These are phyloP conservation scores for Cytospora chrysosperma DNA, from an alignment of 2,329 filamentous ascomycete genomes.

Conservation along the genomic window DNA sequence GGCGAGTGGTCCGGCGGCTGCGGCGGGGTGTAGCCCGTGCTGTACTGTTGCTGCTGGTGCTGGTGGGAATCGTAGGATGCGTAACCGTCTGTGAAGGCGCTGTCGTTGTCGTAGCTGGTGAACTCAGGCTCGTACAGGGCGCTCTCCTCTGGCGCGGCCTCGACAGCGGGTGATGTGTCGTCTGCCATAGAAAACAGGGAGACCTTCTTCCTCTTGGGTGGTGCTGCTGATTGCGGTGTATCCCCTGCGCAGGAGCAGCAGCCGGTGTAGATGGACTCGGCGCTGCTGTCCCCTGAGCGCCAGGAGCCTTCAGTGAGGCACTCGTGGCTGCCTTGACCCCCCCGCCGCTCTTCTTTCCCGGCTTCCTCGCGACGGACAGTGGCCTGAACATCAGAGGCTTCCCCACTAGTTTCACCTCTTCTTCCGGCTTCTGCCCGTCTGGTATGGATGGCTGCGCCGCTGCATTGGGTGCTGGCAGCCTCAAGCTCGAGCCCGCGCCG, in stretches of 20 bases:
- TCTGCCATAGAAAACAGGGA: constrained; percentile 69
- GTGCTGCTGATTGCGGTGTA: constrained; percentile 23
- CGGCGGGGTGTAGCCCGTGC: constrained; percentile 21
- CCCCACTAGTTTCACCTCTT: constrained; percentile 67
- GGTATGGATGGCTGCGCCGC: constrained; percentile 48
- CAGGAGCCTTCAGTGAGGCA: constrained; percentile 8
- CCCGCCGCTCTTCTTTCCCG: constrained; percentile 60
- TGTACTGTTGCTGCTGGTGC: constrained; percentile 7
- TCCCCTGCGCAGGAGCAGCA: constrained; percentile 15
- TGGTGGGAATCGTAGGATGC: constrained; percentile 32
- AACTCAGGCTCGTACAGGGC: constrained; percentile 38
- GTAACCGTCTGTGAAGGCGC: constrained; percentile 35
- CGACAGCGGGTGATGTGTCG: constrained; percentile 31
- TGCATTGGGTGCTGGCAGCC: constrained; percentile 41
- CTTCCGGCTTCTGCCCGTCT: constrained; percentile 56
- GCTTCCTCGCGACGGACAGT: constrained; percentile 76
- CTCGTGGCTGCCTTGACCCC: constrained; percentile 23
- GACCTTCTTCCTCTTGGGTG: constrained; percentile 54
- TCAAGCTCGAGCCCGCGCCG: constrained; percentile 29
- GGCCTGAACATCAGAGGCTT: constrained; percentile 88
- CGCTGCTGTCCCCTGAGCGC: constrained; percentile 21
- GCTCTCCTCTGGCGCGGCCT: constrained; percentile 25
- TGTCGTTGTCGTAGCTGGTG: constrained; percentile 31
- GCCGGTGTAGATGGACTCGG: constrained; percentile 8
- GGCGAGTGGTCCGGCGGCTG: neutral